These are phyloP conservation scores for Pulveroboletus sp. DNA, from an alignment of 768 basidiomycete genomes.

Conservation along the genomic window DNA sequence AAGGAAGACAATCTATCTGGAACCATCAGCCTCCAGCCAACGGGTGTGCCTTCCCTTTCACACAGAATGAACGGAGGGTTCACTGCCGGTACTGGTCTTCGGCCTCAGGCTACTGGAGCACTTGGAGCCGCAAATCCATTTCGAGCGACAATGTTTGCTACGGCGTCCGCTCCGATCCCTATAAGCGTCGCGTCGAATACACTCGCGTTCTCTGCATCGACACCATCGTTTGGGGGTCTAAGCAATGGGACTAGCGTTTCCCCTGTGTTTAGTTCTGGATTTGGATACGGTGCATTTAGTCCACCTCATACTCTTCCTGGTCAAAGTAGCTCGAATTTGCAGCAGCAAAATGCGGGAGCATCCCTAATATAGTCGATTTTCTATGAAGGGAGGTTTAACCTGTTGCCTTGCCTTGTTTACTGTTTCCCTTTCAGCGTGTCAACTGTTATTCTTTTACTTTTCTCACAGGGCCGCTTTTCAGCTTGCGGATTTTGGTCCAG, in stretches of 20 bases:
- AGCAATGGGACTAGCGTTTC: conserved; percentile 6
- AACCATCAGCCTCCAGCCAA: conserved; percentile 34
- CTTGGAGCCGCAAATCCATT: conserved; percentile 56
- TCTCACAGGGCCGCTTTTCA: not conserved
- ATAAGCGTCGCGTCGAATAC: conserved; percentile 1
- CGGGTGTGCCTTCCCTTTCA: conserved; percentile 14
- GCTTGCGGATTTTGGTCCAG: conserved; percentile 9
- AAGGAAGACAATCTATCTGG: conserved; percentile 21
- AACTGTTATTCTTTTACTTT: conserved; percentile 1
- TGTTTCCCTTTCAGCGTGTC: not conserved
- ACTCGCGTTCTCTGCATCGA: conserved; percentile 22
- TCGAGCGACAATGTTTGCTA: conserved; percentile 54
- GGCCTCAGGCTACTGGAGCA: conserved; percentile 58
- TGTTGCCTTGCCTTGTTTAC: not conserved
- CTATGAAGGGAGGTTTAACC: conserved; percentile 8
- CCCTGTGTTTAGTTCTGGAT: conserved; percentile 9
- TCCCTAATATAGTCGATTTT: conserved; percentile 43
- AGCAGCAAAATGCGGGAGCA: conserved; percentile 41
- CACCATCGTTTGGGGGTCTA: conserved; percentile 22
- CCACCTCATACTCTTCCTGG: conserved; percentile 17
- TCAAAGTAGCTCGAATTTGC: conserved; percentile 20
- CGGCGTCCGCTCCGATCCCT: conserved; percentile 22
- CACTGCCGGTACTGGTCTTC: conserved; percentile 42
- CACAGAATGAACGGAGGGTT: conserved; percentile 15
- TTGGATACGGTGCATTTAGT: conserved; percentile 22